A percentile compares a stretch with the other conserved stretches of the same genome.
phyloP scores from a whole-genome alignment of 768 basidiomycete species.

The Crucibulum laeve region DNA sequence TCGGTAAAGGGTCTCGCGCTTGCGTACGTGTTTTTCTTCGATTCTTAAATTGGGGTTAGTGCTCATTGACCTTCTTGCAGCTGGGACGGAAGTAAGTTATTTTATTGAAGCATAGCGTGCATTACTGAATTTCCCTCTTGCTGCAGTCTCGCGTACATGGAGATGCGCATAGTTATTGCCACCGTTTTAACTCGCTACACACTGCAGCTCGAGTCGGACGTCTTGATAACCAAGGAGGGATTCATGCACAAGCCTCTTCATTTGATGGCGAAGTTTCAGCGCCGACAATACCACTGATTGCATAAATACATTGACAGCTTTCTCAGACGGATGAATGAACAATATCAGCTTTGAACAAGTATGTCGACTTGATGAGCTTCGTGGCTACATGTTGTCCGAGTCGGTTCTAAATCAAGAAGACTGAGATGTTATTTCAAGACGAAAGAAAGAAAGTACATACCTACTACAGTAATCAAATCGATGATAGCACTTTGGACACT shows the following conservation, averaged over 20 bases:
- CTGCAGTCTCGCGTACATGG: slow-evolving; percentile 21
- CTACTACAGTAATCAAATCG: too few species aligned
- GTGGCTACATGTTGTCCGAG: too few species aligned
- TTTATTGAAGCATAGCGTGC: neutral
- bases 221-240: slow-evolving; percentile 19
- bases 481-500: too few species aligned
- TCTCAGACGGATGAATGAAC: too few species aligned
- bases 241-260: slow-evolving; percentile 23
- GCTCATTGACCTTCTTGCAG: slow-evolving; percentile 3
- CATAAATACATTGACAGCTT: too few species aligned
- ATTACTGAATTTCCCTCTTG: neutral
- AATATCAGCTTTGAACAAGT: too few species aligned
- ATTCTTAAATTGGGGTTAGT: neutral
- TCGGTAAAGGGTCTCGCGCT: slow-evolving; percentile 25
- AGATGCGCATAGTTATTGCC: slow-evolving; percentile 19
- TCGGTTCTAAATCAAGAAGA: too few species aligned
- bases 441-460: too few species aligned
- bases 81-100: neutral
- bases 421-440: too few species aligned
- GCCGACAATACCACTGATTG: too few species aligned
- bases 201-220: slow-evolving; percentile 12
- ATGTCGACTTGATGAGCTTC: too few species aligned
- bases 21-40: slow-evolving; percentile 18
- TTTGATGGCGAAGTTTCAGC: slow-evolving; percentile 15
- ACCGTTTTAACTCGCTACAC: slow-evolving; percentile 20